Evolutionary conservation across 2,329 filamentous ascomycete species (phyloP).

Genomic region (Aureobasidium sp.): DNA sequence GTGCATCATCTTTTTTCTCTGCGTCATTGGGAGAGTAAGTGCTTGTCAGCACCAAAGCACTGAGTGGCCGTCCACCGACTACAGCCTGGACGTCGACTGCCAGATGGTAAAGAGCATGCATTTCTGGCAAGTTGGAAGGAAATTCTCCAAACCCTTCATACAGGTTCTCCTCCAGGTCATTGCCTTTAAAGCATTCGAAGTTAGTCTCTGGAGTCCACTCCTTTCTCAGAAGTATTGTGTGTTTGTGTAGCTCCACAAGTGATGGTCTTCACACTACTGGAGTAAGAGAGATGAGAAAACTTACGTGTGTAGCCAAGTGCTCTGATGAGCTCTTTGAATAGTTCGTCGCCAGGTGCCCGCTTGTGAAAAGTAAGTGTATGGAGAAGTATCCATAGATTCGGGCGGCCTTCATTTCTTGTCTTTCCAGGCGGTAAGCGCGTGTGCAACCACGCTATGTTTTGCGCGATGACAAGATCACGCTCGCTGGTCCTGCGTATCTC

Average conservation of each 20-base stretch:
- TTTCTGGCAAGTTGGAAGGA: constrained; percentile 2
- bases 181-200: background rate
- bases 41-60: background rate
- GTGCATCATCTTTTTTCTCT: background rate
- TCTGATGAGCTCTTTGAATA: background rate
- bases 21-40: background rate
- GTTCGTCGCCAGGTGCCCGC: background rate
- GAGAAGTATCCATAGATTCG: background rate
- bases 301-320: constrained; percentile 6
- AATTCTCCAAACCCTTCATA: background rate
- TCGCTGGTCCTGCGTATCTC: background rate
- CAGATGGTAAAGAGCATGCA: background rate
- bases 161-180: background rate
- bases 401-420: background rate
- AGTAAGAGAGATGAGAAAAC: background rate
- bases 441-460: background rate
- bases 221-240: background rate
- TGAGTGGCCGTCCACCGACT: background rate
- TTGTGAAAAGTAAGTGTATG: background rate
- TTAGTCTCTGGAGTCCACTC: background rate
- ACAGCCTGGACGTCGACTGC: background rate
- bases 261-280: background rate
- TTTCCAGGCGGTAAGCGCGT: background rate
- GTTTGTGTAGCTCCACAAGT: background rate
- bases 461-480: background rate